Base-by-base conservation (phyloP, 352 stramenopile genomes). In the Phytophthora hibernalis region DNA sequence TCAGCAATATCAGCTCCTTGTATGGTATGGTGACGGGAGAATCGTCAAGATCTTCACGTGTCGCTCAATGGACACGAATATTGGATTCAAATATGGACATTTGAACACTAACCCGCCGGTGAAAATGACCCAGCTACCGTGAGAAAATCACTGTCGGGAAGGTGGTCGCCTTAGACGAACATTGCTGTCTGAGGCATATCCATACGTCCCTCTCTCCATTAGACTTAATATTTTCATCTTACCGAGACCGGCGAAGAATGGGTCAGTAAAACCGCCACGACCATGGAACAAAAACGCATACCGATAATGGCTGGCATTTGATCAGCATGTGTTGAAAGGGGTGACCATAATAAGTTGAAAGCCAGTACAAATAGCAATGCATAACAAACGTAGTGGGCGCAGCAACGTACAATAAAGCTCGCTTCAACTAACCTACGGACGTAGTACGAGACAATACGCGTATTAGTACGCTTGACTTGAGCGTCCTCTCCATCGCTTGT, bases 401-500 rank as follows among this genome's bases (percentile, higher is more conserved):
- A 30, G 26, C 26, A 30, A 30, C n/a, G n/a, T n/a, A n/a, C n/a
- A n/a, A 72, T 66, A 35, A 63, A 63, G 11, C 40, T 70, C 44
- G 10, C 20, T 52, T 68, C 55, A 21, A 68, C 43, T 53, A 74
- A 60, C 40, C 31, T 58, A 60, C 30, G 38, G 50, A 37, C 51
- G n/a, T n/a, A n/a, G n/a, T 54, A 48, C 3, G 26, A 31, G 26
- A 31, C 26, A 31, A 31, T 31, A 15, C 22, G 18, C 13, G n/a
- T n/a, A n/a, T 76, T 57, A 85, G 49, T 77, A 83, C 55, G 72
- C 51, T 45, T 60, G 54, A 70, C 54, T 85, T 50, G 64, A 68
- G 13, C 77, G 79, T 48, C 79, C 79, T 65, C 79, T 56, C 83
- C 83, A 91, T n/a, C 83, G 80, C 64, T 91, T 90, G 26, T 82